Conservation (phyloP, 208 protist genomes). For the Acanthamoeba divionensis region DNA sequence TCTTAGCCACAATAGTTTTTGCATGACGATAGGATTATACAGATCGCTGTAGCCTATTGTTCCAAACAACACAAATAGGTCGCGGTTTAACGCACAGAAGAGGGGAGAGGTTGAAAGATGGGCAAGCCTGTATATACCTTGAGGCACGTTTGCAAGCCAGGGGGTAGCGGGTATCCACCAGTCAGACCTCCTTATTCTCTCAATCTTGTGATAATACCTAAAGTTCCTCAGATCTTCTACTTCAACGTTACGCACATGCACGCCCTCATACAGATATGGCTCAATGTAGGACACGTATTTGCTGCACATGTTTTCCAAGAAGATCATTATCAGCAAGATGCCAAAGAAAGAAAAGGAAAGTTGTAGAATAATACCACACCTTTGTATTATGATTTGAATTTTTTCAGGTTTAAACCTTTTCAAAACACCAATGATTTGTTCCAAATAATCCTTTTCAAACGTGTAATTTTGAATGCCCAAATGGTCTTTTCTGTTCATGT, state of each 20-base stretch:
- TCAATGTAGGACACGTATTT: not conserved
- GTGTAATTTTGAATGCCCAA: slow-evolving; percentile 43
- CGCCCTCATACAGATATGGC: not conserved
- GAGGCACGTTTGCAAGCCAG: not conserved
- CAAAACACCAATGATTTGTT: not conserved
- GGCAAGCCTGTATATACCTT: too few relatives aligned
- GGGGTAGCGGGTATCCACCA: not conserved
- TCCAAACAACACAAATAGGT: too few relatives aligned
- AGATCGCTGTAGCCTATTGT: slow-evolving; percentile 51
- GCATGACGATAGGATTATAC: slow-evolving; percentile 48
- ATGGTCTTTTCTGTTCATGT: slow-evolving; percentile 7
- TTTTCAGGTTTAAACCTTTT: not conserved
- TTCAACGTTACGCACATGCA: not conserved
- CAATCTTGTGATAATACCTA: not conserved
- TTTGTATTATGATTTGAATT: slow-evolving; percentile 40
- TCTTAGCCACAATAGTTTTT: slow-evolving; percentile 21
- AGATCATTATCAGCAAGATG: too few relatives aligned
- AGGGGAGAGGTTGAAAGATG: too few relatives aligned
- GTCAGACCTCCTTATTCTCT: not conserved
- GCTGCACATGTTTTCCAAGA: too few relatives aligned
- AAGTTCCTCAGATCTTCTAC: not conserved
- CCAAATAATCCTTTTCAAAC: slow-evolving; percentile 43
- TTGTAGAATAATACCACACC: too few relatives aligned
- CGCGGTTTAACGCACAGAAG: too few relatives aligned
- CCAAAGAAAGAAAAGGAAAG: too few relatives aligned